Percentiles rank a stretch among this genome's conserved stretches.
Evolutionary conservation across 148 eudicot species (phyloP).

Genomic region (Dianthus caryophyllus): DNA sequence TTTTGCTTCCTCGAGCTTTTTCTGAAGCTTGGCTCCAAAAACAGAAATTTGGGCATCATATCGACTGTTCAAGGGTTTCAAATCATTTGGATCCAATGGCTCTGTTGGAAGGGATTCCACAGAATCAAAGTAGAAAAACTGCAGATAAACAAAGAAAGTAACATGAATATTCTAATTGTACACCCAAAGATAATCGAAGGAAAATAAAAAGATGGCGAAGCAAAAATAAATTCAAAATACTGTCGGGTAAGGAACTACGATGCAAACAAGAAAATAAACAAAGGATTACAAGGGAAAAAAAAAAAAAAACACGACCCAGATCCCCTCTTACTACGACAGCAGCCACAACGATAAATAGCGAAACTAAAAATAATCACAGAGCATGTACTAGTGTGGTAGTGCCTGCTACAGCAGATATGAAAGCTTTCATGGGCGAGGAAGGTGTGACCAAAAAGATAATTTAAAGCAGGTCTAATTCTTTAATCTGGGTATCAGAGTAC

Average conservation of each 20-base stretch:
- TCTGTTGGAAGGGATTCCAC: slow-evolving; percentile 72
- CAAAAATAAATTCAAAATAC: background rate
- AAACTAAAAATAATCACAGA: background rate
- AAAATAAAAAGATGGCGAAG: background rate
- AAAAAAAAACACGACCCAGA: background rate
- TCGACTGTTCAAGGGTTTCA: slow-evolving; percentile 62
- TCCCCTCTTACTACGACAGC: no score
- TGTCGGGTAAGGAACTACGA: background rate
- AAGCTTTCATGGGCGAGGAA: background rate
- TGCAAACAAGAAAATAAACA: background rate
- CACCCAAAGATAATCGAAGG: background rate
- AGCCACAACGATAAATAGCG: background rate
- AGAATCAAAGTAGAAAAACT: slow-evolving; percentile 80
- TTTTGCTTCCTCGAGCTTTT: slow-evolving; percentile 59
- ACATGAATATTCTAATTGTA: background rate
- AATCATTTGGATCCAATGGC: slow-evolving; percentile 49
- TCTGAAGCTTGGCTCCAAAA: slow-evolving; percentile 71
- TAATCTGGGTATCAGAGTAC: background rate
- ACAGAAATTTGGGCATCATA: slow-evolving; percentile 86
- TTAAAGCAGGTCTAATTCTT: background rate
- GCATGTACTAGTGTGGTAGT: no score
- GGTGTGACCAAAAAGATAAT: background rate
- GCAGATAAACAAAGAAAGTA: slow-evolving; percentile 15
- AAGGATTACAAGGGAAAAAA: background rate
- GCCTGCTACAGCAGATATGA: background rate